Evolutionary conservation across 179 eudicot species (phyloP).

Genomic region (Amaranthus tricolor): DNA sequence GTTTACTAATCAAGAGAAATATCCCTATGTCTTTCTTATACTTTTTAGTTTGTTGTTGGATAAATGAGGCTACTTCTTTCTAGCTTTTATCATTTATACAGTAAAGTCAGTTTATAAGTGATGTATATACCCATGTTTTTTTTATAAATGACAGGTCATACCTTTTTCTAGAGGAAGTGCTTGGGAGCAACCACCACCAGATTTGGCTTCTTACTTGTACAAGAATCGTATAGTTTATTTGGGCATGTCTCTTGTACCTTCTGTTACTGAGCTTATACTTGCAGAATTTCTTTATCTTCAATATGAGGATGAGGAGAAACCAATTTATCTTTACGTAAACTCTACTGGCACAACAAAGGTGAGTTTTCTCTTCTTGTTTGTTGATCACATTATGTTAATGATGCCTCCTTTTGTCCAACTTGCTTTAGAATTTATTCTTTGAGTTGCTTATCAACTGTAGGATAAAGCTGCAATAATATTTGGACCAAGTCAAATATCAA

Average conservation of each 20-base stretch:
- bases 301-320: conserved; percentile 69
- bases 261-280: conserved; percentile 71
- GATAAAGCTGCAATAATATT: neutral
- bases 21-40: neutral
- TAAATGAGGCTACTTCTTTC: neutral
- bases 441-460: neutral
- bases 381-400: neutral
- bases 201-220: conserved; percentile 76
- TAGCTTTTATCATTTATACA: neutral
- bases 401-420: neutral
- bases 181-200: conserved; percentile 94
- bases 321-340: conserved; percentile 84
- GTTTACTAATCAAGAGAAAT: neutral
- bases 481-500: neutral
- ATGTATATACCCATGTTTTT: conserved; percentile 1
- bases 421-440: conserved; percentile 9
- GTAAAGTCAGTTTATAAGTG: neutral
- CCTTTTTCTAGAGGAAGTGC: conserved; percentile 83
- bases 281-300: conserved; percentile 84
- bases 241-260: conserved; percentile 76
- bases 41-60: neutral
- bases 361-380: conserved; percentile 3
- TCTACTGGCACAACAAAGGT: conserved; percentile 93
- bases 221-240: conserved; percentile 83
- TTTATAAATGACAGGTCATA: conserved; percentile 52